Conservation (phyloP, 768 basidiomycete genomes). For the Leccinum sublutescens region DNA sequence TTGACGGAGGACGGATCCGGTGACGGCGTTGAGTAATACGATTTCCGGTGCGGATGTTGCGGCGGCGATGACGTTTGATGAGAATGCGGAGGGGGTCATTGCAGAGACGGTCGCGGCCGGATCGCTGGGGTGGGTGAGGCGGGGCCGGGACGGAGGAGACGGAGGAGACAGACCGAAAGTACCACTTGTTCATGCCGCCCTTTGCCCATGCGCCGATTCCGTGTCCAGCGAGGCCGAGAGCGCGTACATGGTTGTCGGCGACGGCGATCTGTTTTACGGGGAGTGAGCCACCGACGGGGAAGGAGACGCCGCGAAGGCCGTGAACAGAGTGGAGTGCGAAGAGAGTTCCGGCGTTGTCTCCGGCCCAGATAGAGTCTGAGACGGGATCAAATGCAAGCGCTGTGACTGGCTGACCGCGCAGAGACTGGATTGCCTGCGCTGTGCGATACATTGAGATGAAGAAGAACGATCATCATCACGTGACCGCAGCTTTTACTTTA, state of each 20-base stretch:
- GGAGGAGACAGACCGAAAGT: conserved; percentile 47
- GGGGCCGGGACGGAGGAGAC: not conserved
- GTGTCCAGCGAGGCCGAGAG: conserved; percentile 53
- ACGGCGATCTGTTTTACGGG: conserved; percentile 73
- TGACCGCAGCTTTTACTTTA: conserved; percentile 5
- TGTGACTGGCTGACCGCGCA: conserved; percentile 51
- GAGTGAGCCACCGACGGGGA: conserved; percentile 65
- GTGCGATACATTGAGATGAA: conserved; percentile 22
- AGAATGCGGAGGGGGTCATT: conserved; percentile 47
- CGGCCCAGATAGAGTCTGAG: conserved; percentile 88
- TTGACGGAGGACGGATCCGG: conserved; percentile 62
- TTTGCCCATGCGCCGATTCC: conserved; percentile 81
- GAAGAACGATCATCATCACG: conserved; percentile 8
- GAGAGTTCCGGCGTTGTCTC: conserved; percentile 68
- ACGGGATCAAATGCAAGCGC: conserved; percentile 88
- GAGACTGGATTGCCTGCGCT: conserved; percentile 13
- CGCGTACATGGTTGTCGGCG: conserved; percentile 78
- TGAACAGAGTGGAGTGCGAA: conserved; percentile 62
- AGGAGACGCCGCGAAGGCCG: conserved; percentile 68
- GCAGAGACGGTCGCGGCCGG: conserved; percentile 35
- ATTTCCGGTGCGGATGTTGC: conserved; percentile 62
- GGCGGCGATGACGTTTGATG: conserved; percentile 57
- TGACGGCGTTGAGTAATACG: conserved; percentile 68
- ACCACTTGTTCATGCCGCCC: conserved; percentile 86
- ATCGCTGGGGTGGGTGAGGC: conserved; percentile 31